Evolutionary conservation across 805 yeast species (phyloP).

Genomic region (Starmerella asiatica): DNA sequence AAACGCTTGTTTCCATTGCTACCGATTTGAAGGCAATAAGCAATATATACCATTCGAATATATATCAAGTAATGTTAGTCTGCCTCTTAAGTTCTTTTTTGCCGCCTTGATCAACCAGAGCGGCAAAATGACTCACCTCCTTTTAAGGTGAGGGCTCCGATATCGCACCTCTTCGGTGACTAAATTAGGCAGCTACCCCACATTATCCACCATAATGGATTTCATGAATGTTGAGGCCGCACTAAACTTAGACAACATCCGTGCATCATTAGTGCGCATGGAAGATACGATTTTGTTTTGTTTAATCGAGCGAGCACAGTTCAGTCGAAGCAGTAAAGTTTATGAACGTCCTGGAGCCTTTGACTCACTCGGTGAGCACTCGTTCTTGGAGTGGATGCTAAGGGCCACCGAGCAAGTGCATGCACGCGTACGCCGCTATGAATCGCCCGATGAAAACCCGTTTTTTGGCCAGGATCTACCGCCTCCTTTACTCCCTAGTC

Average conservation of each 20-base stretch:
- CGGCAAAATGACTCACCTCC: too few species aligned
- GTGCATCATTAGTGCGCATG: constrained; percentile 77
- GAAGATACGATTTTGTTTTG: constrained; percentile 92
- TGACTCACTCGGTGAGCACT: constrained; percentile 51
- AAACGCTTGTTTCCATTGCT: too few species aligned
- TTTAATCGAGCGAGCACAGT: constrained; percentile 86
- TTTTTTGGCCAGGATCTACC: constrained; percentile 59
- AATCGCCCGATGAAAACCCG: constrained; percentile 89
- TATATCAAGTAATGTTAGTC: too few species aligned
- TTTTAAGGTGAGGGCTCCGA: too few species aligned
- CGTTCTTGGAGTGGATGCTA: constrained; percentile 78
- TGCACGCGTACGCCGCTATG: constrained; percentile 74
- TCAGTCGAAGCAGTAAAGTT: constrained; percentile 58
- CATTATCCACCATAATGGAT: too few species aligned
- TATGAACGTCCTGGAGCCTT: constrained; percentile 49
- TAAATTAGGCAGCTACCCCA: too few species aligned
- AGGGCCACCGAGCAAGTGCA: constrained; percentile 60
- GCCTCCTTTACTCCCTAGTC: constrained; percentile 64
- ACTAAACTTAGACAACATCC: constrained; percentile 64
- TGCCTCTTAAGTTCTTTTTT: too few species aligned
- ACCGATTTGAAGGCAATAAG: too few species aligned
- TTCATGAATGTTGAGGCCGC: constrained; percentile 73
- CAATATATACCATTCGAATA: too few species aligned
- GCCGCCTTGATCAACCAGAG: too few species aligned
- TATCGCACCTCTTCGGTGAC: too few species aligned